phyloP scores from a whole-genome alignment of 2,329 filamentous ascomycete species.

The Stagonosporopsis cucurbitacearum region DNA sequence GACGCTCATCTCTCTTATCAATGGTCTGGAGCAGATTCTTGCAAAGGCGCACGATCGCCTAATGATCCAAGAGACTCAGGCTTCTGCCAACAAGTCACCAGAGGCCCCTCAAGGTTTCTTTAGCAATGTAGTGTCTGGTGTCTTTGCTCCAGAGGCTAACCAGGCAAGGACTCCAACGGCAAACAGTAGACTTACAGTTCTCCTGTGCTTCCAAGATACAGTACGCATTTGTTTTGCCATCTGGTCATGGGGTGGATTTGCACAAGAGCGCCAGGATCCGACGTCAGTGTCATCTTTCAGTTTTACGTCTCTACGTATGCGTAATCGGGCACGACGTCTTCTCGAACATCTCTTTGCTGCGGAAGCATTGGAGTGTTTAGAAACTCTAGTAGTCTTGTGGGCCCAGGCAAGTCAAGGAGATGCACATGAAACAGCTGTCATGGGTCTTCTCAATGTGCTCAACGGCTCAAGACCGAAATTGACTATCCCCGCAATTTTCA shows the following conservation, averaged over 20 bases:
- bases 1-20: slow-evolving; percentile 83
- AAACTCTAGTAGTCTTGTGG: slow-evolving; percentile 90
- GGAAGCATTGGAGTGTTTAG: slow-evolving; percentile 90
- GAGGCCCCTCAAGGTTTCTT: slow-evolving; percentile 89
- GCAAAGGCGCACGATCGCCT: slow-evolving; percentile 86
- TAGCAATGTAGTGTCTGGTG: slow-evolving; percentile 90
- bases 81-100: slow-evolving; percentile 74
- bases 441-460: slow-evolving; percentile 87
- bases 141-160: slow-evolving; percentile 79
- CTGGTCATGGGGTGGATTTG: slow-evolving; percentile 87
- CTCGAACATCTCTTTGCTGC: slow-evolving; percentile 92
- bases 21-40: slow-evolving; percentile 88
- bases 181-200: slow-evolving; percentile 89
- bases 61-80: slow-evolving; percentile 74
- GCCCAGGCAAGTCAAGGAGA: slow-evolving; percentile 59
- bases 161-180: slow-evolving; percentile 84
- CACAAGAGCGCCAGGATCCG: slow-evolving; percentile 67
- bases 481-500: slow-evolving; percentile 91
- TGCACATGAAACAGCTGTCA: slow-evolving; percentile 68
- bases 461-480: slow-evolving; percentile 91
- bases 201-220: slow-evolving; percentile 96
- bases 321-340: slow-evolving; percentile 84
- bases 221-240: slow-evolving; percentile 91
- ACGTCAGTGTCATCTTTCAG: slow-evolving; percentile 81
- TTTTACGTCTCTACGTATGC: slow-evolving; percentile 89